phyloP scores from a whole-genome alignment of 495 filamentous ascomycete genomes.

The Paragyromitra xinjiangensis region DNA sequence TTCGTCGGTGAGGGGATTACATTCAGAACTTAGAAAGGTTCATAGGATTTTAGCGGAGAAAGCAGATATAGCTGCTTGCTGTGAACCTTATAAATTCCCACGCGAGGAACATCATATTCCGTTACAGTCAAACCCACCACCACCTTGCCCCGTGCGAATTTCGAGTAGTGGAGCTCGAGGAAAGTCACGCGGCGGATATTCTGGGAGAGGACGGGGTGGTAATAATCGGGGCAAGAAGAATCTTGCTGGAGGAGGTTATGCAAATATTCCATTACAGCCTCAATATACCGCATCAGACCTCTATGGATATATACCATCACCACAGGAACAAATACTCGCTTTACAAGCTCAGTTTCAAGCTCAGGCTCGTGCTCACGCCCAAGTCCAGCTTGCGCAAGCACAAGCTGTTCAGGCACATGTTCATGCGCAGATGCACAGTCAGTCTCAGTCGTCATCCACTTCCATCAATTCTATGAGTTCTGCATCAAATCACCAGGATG shows the following conservation, averaged over 20 bases:
- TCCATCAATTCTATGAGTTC: slow-evolving; percentile 62
- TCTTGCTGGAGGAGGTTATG: slow-evolving; percentile 46
- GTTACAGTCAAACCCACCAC: slow-evolving; percentile 73
- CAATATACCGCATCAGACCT: slow-evolving; percentile 52
- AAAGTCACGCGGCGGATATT: slow-evolving; percentile 62
- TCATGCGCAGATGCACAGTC: slow-evolving; percentile 66
- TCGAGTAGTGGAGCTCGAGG: slow-evolving; percentile 62
- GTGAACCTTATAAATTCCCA: slow-evolving; percentile 84
- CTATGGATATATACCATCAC: slow-evolving; percentile 51
- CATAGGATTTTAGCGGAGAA: slow-evolving; percentile 77
- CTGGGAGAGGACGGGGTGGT: slow-evolving; percentile 59
- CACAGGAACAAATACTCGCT: slow-evolving; percentile 50
- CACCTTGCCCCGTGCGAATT: slow-evolving; percentile 68
- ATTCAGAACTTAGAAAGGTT: slow-evolving; percentile 86
- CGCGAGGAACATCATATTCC: slow-evolving; percentile 80
- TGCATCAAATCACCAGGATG: slow-evolving; percentile 45
- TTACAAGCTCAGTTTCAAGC: slow-evolving; percentile 68
- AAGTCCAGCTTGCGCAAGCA: slow-evolving; percentile 58
- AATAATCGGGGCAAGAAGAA: slow-evolving; percentile 37
- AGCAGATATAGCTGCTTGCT: slow-evolving; percentile 78
- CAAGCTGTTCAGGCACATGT: slow-evolving; percentile 63
- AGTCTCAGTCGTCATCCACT: slow-evolving; percentile 61
- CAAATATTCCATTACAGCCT: slow-evolving; percentile 39
- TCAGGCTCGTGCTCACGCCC: slow-evolving; percentile 70
- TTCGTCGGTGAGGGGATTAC: slow-evolving; percentile 87